These are phyloP conservation scores for Monilinia vaccinii-corymbosi DNA, from an alignment of 2,329 filamentous ascomycete genomes.

Conservation along the genomic window DNA sequence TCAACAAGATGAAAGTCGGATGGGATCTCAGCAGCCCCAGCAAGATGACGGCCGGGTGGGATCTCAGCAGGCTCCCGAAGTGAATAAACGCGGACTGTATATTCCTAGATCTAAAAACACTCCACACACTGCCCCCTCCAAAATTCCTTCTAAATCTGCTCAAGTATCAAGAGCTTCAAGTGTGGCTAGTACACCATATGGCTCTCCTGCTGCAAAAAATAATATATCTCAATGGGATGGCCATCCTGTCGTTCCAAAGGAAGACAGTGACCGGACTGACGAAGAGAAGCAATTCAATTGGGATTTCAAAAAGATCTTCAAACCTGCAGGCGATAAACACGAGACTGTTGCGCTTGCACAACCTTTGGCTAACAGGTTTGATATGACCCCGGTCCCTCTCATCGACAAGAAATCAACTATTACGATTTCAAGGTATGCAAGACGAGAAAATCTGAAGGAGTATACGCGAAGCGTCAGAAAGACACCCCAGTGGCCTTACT, in stretches of 20 bases:
- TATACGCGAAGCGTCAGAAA: constrained; percentile 36
- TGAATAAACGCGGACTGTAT: constrained; percentile 2
- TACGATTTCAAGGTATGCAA: constrained; percentile 38
- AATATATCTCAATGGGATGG: constrained; percentile 9
- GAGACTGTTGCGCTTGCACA: constrained; percentile 40
- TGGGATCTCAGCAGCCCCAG: constrained; percentile 9
- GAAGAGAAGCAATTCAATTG: constrained; percentile 32
- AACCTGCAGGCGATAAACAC: constrained; percentile 29
- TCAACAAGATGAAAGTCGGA: not conserved
- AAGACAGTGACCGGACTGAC: constrained; percentile 16
- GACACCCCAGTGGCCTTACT: constrained; percentile 33
- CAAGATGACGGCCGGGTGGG: not conserved
- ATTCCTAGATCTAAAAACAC: not conserved
- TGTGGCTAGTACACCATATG: constrained; percentile 15
- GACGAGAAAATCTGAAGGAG: constrained; percentile 35
- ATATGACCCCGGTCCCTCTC: constrained; percentile 38
- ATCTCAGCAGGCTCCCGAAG: constrained; percentile 9
- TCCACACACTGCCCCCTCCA: constrained; percentile 3
- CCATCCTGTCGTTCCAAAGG: constrained; percentile 9
- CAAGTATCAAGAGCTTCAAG: constrained; percentile 13
- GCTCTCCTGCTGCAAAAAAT: constrained; percentile 2
- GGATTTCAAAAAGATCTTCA: constrained; percentile 34
- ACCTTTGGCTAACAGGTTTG: constrained; percentile 36
- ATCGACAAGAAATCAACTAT: constrained; percentile 36
- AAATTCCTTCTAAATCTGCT: constrained; percentile 6